Conservation (phyloP, 768 basidiomycete genomes). For the Mycena haematopus region DNA sequence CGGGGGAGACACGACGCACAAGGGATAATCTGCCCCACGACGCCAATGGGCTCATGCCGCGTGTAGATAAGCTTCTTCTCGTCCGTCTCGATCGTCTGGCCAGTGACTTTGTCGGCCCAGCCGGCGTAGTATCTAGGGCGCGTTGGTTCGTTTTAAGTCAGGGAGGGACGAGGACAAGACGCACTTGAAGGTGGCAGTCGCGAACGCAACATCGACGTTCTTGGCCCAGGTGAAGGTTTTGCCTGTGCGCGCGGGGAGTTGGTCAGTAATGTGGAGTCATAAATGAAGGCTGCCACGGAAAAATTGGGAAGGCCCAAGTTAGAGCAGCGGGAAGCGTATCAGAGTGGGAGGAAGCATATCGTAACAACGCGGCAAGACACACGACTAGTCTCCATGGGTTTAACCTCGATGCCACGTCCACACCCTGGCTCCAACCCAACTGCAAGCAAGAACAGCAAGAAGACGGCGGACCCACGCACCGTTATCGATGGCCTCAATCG, state of each 20-base stretch:
- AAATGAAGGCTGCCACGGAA: background rate
- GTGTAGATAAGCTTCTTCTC: slow-evolving; percentile 69
- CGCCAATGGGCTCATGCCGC: slow-evolving; percentile 69
- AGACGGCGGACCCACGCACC: slow-evolving; percentile 38
- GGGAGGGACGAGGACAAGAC: too few relatives aligned
- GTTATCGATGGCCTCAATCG: slow-evolving; percentile 73
- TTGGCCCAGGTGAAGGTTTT: slow-evolving; percentile 60
- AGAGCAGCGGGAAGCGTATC: too few relatives aligned
- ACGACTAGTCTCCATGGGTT: too few relatives aligned
- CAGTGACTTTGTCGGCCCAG: slow-evolving; percentile 87
- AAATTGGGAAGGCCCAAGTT: too few relatives aligned
- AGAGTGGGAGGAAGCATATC: too few relatives aligned
- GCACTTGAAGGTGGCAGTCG: slow-evolving; percentile 53
- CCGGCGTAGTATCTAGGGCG: slow-evolving; percentile 76
- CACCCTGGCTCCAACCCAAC: too few relatives aligned
- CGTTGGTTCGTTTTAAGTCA: background rate
- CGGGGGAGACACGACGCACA: slow-evolving; percentile 51
- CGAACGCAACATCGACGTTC: slow-evolving; percentile 51
- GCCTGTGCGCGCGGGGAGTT: slow-evolving; percentile 37
- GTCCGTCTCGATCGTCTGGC: slow-evolving; percentile 75
- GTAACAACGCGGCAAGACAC: too few relatives aligned
- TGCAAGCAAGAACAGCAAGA: background rate
- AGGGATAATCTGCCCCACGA: slow-evolving; percentile 63
- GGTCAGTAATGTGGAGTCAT: background rate
- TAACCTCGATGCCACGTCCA: too few relatives aligned